A percentile compares a stretch with the other conserved stretches of the same genome.
These are phyloP conservation scores for Paramecium pentaurelia DNA, from an alignment of 73 alveolate genomes.

Conservation along the genomic window DNA sequence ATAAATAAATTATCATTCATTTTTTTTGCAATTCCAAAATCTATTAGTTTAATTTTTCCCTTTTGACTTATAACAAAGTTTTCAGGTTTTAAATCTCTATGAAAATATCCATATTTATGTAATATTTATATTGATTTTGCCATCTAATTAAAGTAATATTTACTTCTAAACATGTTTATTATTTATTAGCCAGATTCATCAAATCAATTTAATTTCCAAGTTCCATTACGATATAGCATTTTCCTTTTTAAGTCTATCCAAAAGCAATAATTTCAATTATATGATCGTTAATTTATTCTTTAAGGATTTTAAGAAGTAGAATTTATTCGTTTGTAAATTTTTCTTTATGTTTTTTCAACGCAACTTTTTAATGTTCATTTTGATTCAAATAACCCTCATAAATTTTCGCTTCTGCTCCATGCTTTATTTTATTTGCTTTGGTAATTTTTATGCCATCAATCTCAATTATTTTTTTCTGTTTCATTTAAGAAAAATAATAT, in stretches of 20 bases:
- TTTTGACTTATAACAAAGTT: not conserved
- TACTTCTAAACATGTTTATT: not conserved
- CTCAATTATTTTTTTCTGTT: too few relatives aligned
- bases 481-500: too few relatives aligned
- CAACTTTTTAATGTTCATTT: too few relatives aligned
- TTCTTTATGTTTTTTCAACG: too few relatives aligned
- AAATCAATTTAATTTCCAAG: not conserved
- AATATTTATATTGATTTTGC: not conserved
- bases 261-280: not conserved
- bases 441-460: too few relatives aligned
- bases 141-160: not conserved
- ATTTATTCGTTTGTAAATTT: too few relatives aligned
- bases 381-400: too few relatives aligned
- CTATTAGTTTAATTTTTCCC: not conserved
- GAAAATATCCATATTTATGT: not conserved
- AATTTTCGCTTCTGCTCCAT: too few relatives aligned
- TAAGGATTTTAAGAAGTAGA: too few relatives aligned
- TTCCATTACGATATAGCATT: not conserved
- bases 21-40: not conserved
- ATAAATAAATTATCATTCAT: too few relatives aligned
- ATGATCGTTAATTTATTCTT: not conserved
- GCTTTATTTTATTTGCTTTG: too few relatives aligned
- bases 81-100: not conserved
- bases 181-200: too few relatives aligned
- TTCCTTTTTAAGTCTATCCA: not conserved